phyloP scores from a whole-genome alignment of 768 basidiomycete genomes.

The Tremella yokohamensis region DNA sequence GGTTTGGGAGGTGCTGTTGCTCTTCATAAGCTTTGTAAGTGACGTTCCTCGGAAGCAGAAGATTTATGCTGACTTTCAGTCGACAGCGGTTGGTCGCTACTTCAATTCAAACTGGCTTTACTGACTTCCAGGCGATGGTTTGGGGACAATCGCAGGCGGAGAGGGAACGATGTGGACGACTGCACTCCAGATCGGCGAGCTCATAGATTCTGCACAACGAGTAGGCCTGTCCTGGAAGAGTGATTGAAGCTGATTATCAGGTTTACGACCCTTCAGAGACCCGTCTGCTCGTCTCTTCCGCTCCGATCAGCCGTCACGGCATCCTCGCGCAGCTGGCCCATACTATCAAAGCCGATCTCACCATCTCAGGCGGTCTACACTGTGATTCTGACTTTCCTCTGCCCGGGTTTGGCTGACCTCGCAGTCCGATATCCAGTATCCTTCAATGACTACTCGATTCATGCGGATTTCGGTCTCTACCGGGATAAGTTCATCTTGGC shows the following conservation, averaged over 20 bases:
- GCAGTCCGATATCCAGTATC: slow-evolving; percentile 83
- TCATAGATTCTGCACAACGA: slow-evolving; percentile 93
- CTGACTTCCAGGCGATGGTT: slow-evolving; percentile 62
- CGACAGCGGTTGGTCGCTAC: slow-evolving; percentile 28
- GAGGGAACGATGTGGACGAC: slow-evolving; percentile 99
- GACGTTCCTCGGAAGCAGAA: background rate
- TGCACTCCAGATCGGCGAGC: slow-evolving; percentile 92
- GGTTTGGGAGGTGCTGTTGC: slow-evolving; percentile 94
- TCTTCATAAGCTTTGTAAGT: slow-evolving; percentile 66
- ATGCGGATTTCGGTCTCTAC: slow-evolving; percentile 82
- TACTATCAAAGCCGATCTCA: slow-evolving; percentile 88
- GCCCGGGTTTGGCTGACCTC: background rate
- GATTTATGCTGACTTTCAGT: slow-evolving; percentile 24
- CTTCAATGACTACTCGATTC: slow-evolving; percentile 95
- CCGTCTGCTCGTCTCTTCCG: slow-evolving; percentile 85
- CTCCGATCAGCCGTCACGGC: slow-evolving; percentile 87
- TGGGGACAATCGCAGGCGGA: slow-evolving; percentile 94
- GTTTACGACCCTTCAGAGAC: slow-evolving; percentile 84
- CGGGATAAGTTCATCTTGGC: slow-evolving; percentile 71
- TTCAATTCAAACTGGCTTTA: slow-evolving; percentile 6
- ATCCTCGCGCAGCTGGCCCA: slow-evolving; percentile 85
- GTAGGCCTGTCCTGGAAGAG: slow-evolving; percentile 53
- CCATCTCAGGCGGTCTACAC: slow-evolving; percentile 88
- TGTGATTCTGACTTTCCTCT: slow-evolving; percentile 51
- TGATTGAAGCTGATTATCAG: slow-evolving; percentile 29